Percentiles rank a stretch among this genome's conserved stretches.
Evolutionary conservation across 495 filamentous ascomycete genomes (phyloP).

Genomic region (Penicillium mononematosum): DNA sequence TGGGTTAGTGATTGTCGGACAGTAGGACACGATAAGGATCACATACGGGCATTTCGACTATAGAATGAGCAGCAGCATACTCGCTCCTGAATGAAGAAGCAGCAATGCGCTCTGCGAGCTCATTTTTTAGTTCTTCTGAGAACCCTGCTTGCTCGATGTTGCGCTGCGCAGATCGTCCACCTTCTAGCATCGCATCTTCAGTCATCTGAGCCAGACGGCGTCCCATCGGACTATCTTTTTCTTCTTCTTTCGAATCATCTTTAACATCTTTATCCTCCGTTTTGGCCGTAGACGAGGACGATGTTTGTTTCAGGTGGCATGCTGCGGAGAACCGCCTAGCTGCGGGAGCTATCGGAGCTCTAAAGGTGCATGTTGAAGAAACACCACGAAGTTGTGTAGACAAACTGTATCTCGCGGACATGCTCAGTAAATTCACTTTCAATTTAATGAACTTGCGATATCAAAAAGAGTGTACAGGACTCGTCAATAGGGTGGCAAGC

Average conservation of each 20-base stretch:
- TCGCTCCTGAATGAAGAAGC: conserved; percentile 68
- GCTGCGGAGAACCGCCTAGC: conserved; percentile 25
- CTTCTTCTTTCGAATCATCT: conserved; percentile 18
- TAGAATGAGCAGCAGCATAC: conserved; percentile 65
- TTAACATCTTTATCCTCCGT: conserved; percentile 14
- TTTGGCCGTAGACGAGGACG: conserved; percentile 17
- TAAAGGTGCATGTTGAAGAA: conserved; percentile 16
- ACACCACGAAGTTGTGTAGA: conserved; percentile 18
- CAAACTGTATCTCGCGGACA: conserved; percentile 28
- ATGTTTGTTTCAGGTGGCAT: conserved; percentile 24
- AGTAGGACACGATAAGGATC: not conserved
- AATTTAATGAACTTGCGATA: not conserved
- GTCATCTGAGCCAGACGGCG: conserved; percentile 74
- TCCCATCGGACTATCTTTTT: conserved; percentile 63
- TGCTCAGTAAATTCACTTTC: conserved; percentile 8
- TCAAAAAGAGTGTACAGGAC: conserved; percentile 1
- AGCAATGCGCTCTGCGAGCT: conserved; percentile 71
- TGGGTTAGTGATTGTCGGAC: conserved; percentile 6
- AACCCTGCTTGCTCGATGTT: conserved; percentile 86
- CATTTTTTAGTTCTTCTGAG: conserved; percentile 75
- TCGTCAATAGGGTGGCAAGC: conserved; percentile 9
- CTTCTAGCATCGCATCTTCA: conserved; percentile 71
- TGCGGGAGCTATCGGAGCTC: conserved; percentile 16
- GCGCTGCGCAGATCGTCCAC: conserved; percentile 66
- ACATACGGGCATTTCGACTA: conserved; percentile 60